Conservation (phyloP, 1,284 basidiomycete genomes). For the Cutaneotrichosporon mucoides region DNA sequence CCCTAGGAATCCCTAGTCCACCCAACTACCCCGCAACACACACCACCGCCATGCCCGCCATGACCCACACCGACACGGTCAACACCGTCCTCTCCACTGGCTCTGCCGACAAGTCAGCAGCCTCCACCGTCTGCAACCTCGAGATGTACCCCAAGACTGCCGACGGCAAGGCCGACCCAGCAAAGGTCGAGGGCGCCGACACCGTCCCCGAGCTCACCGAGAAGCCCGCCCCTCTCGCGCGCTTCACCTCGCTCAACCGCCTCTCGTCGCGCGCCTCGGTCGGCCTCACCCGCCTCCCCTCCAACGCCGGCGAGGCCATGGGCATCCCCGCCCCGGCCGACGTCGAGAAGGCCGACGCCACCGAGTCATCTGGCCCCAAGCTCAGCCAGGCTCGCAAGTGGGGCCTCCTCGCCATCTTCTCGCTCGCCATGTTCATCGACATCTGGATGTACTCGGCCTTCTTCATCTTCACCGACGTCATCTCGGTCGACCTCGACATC, state of each 20-base stretch:
- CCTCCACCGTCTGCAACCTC: background rate
- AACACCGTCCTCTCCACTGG: background rate
- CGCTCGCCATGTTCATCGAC: constrained; percentile 31
- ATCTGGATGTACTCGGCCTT: constrained; percentile 28
- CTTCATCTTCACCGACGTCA: constrained; percentile 20
- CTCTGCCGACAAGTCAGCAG: background rate
- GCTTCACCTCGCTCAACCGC: background rate
- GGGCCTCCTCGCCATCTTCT: constrained; percentile 27
- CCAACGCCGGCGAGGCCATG: background rate
- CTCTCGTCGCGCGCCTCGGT: background rate
- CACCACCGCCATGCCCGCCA: background rate
- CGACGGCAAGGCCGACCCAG: no score
- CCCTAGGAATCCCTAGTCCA: no score
- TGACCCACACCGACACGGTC: background rate
- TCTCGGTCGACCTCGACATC: constrained; percentile 18
- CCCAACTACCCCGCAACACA: background rate
- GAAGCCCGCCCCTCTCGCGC: background rate
- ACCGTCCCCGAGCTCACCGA: background rate
- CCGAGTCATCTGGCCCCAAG: background rate
- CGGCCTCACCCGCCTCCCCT: background rate
- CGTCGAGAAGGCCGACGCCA: background rate
- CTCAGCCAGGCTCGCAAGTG: constrained; percentile 25
- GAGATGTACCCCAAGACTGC: background rate
- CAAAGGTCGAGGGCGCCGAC: background rate
- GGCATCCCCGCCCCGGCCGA: background rate